These are phyloP conservation scores for Rhizopus arrhizus DNA, from an alignment of 371 early-diverging fungal genomes.

Conservation along the genomic window DNA sequence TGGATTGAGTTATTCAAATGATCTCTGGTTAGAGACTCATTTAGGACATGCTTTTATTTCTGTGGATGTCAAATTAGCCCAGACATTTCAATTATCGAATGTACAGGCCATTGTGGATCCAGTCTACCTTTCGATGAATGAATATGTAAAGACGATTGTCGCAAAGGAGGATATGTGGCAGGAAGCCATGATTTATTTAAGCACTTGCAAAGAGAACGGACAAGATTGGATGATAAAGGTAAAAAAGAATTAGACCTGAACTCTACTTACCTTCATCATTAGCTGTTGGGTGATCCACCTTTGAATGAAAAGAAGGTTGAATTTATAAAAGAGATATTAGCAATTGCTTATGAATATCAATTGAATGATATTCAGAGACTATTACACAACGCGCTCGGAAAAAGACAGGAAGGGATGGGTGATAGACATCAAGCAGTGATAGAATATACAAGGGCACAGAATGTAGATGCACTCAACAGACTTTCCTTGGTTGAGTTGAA, in stretches of 20 bases:
- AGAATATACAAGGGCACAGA: conserved; percentile 30
- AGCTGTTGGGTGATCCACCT: conserved; percentile 6
- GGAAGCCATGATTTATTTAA: conserved; percentile 36
- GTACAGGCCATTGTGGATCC: conserved; percentile 28
- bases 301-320: conserved; percentile 3
- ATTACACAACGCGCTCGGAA: conserved; percentile 18
- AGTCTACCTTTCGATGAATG: conserved; percentile 29
- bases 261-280: background rate
- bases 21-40: conserved; percentile 29
- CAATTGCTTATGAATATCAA: conserved; percentile 1
- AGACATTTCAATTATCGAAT: background rate
- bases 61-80: background rate
- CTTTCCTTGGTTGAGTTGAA: conserved; percentile 23
- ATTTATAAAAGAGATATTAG: background rate
- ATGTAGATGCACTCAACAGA: conserved; percentile 25
- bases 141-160: conserved; percentile 29
- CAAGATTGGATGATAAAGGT: conserved; percentile 36
- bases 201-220: conserved; percentile 27
- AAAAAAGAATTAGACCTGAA: background rate
- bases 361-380: background rate
- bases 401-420: conserved; percentile 21
- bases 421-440: conserved; percentile 22
- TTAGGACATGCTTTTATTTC: conserved; percentile 21
- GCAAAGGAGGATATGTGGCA: conserved; percentile 30
- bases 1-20: conserved; percentile 5